phyloP scores from a whole-genome alignment of 2,329 filamentous ascomycete genomes.

The Cladosporium cucumerinum region DNA sequence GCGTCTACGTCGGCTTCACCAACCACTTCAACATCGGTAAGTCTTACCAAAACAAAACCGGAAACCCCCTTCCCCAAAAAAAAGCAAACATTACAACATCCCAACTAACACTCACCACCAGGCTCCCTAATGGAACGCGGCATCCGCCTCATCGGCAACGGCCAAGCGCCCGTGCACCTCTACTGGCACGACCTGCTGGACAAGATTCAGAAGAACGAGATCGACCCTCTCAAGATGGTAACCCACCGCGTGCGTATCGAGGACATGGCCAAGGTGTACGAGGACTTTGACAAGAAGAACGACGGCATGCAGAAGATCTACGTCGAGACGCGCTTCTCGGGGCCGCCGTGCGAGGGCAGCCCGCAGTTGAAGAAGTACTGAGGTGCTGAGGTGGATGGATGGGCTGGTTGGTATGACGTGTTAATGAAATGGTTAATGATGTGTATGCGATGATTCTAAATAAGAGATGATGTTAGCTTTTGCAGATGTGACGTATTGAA shows the following conservation, averaged over 20 bases:
- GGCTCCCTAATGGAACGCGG: slow-evolving; percentile 82
- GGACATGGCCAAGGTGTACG: slow-evolving; percentile 51
- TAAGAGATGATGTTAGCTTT: neutral
- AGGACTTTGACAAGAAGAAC: slow-evolving; percentile 65
- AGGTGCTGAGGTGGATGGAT: neutral
- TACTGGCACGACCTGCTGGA: slow-evolving; percentile 79
- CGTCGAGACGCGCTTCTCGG: slow-evolving; percentile 58
- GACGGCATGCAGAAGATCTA: slow-evolving; percentile 81
- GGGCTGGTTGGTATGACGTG: neutral
- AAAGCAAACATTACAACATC: too few relatives aligned
- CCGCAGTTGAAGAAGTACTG: slow-evolving; percentile 34
- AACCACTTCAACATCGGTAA: slow-evolving; percentile 77
- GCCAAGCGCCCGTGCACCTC: slow-evolving; percentile 71
- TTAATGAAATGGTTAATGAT: neutral
- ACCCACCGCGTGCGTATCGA: slow-evolving; percentile 65
- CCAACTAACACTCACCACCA: neutral
- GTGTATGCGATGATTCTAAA: neutral
- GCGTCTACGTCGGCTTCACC: slow-evolving; percentile 64
- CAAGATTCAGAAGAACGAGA: slow-evolving; percentile 62
- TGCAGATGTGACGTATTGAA: neutral
- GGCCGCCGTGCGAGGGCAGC: slow-evolving; percentile 48
- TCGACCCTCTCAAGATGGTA: slow-evolving; percentile 77
- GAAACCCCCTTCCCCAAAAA: too few relatives aligned
- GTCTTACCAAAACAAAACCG: neutral
- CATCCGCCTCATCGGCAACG: slow-evolving; percentile 71